Evolutionary conservation across 2,329 filamentous ascomycete species (phyloP).

Genomic region (Xylariaceae sp.): DNA sequence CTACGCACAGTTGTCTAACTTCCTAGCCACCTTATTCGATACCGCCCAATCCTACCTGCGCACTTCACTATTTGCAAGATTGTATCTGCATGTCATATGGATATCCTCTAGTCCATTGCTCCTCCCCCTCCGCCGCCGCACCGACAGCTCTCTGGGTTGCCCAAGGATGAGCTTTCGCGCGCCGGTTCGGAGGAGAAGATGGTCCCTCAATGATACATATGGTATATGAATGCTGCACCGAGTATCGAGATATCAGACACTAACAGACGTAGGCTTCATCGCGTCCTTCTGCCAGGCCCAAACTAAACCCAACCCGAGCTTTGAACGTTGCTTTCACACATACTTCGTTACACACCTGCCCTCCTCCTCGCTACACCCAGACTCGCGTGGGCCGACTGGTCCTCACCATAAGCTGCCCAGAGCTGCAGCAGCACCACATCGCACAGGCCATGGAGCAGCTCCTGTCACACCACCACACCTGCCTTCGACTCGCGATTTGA

Average conservation of each 20-base stretch:
- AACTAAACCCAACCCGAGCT: constrained; percentile 12
- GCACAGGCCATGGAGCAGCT: constrained; percentile 47
- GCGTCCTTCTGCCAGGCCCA: constrained; percentile 29
- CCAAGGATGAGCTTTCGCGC: too few species aligned
- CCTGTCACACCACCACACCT: constrained; percentile 59
- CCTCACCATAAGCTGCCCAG: constrained; percentile 84
- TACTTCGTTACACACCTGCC: constrained; percentile 97
- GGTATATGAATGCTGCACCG: constrained; percentile 20
- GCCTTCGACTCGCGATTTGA: constrained; percentile 68
- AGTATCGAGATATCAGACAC: constrained; percentile 1
- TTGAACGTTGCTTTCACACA: constrained; percentile 71
- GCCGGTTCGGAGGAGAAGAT: too few species aligned
- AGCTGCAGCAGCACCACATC: constrained; percentile 77
- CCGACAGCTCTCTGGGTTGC: too few species aligned
- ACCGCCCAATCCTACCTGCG: too few species aligned
- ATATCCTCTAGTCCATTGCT: too few species aligned
- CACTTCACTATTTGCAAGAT: too few species aligned
- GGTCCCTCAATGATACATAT: constrained; percentile 33
- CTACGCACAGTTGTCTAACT: too few species aligned
- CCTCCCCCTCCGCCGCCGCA: too few species aligned
- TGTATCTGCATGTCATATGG: too few species aligned
- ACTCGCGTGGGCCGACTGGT: constrained; percentile 61
- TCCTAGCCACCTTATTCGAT: too few species aligned
- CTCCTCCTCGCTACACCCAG: constrained; percentile 87
- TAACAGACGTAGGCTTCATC: constrained; percentile 28